Evolutionary conservation across 2,329 filamentous ascomycete genomes (phyloP), one percentile per base, ranked within the genome.

Genomic region (Arthrinium puccinioides): DNA sequence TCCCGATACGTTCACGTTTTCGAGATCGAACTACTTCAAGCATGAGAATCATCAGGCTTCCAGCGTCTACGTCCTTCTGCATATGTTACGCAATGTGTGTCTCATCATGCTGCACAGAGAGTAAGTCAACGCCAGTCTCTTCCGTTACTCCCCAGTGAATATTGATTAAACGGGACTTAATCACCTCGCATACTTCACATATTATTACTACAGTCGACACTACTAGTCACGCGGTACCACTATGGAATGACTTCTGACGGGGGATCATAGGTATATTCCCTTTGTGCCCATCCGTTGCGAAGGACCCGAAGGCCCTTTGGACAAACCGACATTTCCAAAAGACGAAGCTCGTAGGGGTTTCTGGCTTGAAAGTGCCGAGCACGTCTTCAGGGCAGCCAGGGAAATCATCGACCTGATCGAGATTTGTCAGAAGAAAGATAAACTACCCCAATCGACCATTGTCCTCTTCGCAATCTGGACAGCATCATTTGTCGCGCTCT

Each of bases 31-130:
- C 52, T 79, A 79, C 29, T 73, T 76, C 47, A 76, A 74, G 18
- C 80, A 85, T 49, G 77, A 83, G 47, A 76, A 74, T 42, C 70
- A 76, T 38, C 70, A 76, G 28, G 76, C 74, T 2, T 76, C 76
- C 2, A 79, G 78, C 31, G 70, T 74, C 7, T 87, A 82, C 50
- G 73, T 79, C 9, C 69, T 82, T 4, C 61, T 87, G 38, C 82
- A 87, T 49, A 77, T 79, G 47, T 69, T 84, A 1, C 72, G 76
- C 41, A 72, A 74, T 2, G 63, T 85, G 3, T 84, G 78, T 52
- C 69, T 73, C 39, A 79, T 87, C 44, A 76, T 83, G 62, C 64
- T 85, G 20, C 77, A 84, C 49, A 68, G 81, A 43, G 79, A 84
- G 52, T 84, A 32, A 36, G 40, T 23, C 13, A 6, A 9, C 16